Conservation (phyloP, 139 green algal species). For the Volvox africanus region DNA sequence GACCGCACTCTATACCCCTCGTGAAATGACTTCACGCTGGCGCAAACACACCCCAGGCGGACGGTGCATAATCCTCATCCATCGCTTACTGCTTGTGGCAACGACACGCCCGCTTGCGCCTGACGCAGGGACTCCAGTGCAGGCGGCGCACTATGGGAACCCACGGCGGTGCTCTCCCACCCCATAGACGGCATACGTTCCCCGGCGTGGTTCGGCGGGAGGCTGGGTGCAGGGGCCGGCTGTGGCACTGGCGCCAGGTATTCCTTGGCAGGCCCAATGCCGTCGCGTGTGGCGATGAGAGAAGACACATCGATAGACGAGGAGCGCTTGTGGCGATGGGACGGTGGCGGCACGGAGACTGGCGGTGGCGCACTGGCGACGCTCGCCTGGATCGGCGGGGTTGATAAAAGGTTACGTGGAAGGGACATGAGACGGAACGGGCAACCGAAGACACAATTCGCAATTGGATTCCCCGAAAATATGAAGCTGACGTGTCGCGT, state of each 20-base stretch:
- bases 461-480: background rate
- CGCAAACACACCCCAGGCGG: background rate
- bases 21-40: too few species aligned
- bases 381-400: background rate
- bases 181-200: background rate
- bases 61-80: background rate
- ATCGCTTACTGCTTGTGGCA: slow-evolving; percentile 18
- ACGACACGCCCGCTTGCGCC: slow-evolving; percentile 27
- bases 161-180: background rate
- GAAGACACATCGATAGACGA: slow-evolving; percentile 29
- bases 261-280: slow-evolving; percentile 33
- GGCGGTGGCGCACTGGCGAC: background rate
- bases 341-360: background rate
- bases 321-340: slow-evolving; percentile 21
- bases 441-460: background rate
- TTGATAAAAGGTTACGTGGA: background rate
- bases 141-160: slow-evolving; percentile 14
- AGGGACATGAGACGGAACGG: background rate
- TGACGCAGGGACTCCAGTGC: slow-evolving; percentile 13
- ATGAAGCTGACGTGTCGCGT: background rate
- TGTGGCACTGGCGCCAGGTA: slow-evolving; percentile 15
- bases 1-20: too few species aligned
- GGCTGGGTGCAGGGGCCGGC: background rate
- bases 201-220: background rate
- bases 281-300: slow-evolving; percentile 43